Base-by-base conservation (phyloP, 768 basidiomycete species). In the Kwoniella mangroviensis region DNA sequence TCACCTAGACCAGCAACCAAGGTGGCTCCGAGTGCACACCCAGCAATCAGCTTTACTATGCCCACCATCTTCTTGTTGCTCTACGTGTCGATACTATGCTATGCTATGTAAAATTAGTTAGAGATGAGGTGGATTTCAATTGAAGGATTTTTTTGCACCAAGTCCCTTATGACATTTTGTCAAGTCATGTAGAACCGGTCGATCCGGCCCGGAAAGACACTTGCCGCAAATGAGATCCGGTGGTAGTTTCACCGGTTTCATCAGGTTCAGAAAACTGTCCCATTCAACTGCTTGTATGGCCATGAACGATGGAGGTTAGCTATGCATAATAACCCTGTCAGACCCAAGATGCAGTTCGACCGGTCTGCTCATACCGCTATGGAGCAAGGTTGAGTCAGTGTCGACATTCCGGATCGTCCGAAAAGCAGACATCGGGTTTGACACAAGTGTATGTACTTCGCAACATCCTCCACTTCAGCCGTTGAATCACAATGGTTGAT, bases 1-100 rank as follows among this genome's bases (percentile, higher is more conserved):
- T 68, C 67, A 7, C 67, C 67, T n/a, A 68, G 43, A 12, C 9
- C 64, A 1, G 40, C 13, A 13, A 65, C 64, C 6, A 56, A 17
- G 22, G 56, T 42, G 51, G 41, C 58, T n/a, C 58, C 58, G 1
- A 60, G 4, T 10, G 58, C 1, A 42, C 21, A 26, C 17, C 22
- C 41, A 24, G 41, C 26, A 41, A 60, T 60, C 41, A 60, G 58
- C 41, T 60, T 60, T 2, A 43, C 3, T 9, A 60, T 60, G 13
- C 58, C 58, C 41, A 60, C 41, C 58, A 60, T 60, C 19, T 42
- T 60, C 13, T 15, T 49, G 45, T 10, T 49, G 19, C 45, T 34
- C 34, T 49, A 19, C 12, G 45, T 49, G 10, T 49, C 45, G 45
- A 49, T 49, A 6, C 6, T 49, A 49, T 49, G 45, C 45, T 49